phyloP scores from a whole-genome alignment of 2,329 filamentous ascomycete genomes.

The Dactylonectria macrodidyma region DNA sequence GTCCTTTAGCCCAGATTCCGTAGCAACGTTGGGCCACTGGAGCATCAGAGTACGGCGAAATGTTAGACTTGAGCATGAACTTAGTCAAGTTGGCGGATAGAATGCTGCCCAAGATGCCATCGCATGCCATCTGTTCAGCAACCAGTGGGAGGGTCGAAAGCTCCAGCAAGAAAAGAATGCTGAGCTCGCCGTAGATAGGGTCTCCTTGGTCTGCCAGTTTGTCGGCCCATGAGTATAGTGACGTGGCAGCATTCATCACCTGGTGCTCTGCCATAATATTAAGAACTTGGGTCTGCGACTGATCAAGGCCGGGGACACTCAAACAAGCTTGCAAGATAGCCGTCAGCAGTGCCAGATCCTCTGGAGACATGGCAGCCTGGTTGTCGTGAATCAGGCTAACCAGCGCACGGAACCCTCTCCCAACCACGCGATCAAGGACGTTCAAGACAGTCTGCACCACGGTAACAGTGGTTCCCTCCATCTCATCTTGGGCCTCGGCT shows the following conservation, averaged over 20 bases:
- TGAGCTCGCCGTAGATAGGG: slow-evolving; percentile 94
- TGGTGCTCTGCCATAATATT: slow-evolving; percentile 80
- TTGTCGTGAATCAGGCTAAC: slow-evolving; percentile 87
- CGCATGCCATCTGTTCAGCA: slow-evolving; percentile 91
- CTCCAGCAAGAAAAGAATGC: slow-evolving; percentile 88
- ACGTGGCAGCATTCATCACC: slow-evolving; percentile 84
- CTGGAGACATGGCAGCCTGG: slow-evolving; percentile 72
- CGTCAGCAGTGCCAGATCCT: slow-evolving; percentile 89
- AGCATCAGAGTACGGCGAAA: slow-evolving; percentile 84
- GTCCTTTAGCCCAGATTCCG: slow-evolving; percentile 89
- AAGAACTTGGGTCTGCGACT: slow-evolving; percentile 79
- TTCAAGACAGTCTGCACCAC: slow-evolving; percentile 79
- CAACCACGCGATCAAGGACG: slow-evolving; percentile 84
- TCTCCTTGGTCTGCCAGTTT: slow-evolving; percentile 83
- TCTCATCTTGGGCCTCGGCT: slow-evolving; percentile 50
- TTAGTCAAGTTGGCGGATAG: slow-evolving; percentile 84
- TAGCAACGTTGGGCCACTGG: slow-evolving; percentile 81
- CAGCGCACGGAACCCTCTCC: slow-evolving; percentile 84
- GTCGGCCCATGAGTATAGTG: slow-evolving; percentile 95
- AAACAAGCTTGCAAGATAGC: slow-evolving; percentile 90
- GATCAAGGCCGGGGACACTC: slow-evolving; percentile 81
- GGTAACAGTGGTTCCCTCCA: slow-evolving; percentile 58
- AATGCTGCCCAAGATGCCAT: slow-evolving; percentile 85
- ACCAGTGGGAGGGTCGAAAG: slow-evolving; percentile 85
- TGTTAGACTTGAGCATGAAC: slow-evolving; percentile 79